Percentiles rank a stretch among this genome's conserved stretches.
phyloP scores from a whole-genome alignment of 495 filamentous ascomycete species.

The Neurospora sp. region DNA sequence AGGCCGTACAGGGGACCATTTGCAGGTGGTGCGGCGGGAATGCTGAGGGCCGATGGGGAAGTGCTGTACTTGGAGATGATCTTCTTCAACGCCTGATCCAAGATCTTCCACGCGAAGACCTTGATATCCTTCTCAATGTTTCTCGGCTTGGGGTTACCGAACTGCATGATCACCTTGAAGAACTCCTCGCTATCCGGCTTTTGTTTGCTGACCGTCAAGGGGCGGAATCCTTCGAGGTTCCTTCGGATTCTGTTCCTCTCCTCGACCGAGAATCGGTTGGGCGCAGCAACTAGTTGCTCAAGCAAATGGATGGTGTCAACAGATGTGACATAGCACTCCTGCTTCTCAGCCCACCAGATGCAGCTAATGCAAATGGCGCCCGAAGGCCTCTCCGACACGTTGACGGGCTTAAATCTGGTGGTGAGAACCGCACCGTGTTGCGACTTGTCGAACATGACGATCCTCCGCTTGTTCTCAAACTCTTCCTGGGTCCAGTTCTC shows the following conservation, averaged over 20 bases:
- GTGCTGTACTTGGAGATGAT: constrained; percentile 89
- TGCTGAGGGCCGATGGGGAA: constrained; percentile 15
- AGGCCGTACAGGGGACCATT: constrained; percentile 6
- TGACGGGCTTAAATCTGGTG: constrained; percentile 60
- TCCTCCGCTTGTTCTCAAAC: constrained; percentile 59
- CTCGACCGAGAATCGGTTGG: constrained; percentile 75
- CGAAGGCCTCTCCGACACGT: constrained; percentile 57
- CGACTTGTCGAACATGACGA: constrained; percentile 75
- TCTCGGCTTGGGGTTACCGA: constrained; percentile 84
- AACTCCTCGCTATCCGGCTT: constrained; percentile 89
- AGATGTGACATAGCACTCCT: constrained; percentile 85
- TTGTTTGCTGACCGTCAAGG: constrained; percentile 82
- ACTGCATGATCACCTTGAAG: constrained; percentile 99
- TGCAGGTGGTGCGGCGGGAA: background rate
- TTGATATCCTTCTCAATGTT: constrained; percentile 99
- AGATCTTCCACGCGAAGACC: constrained; percentile 88
- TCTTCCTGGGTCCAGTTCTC: constrained; percentile 74
- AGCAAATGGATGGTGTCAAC: constrained; percentile 92
- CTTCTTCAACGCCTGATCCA: constrained; percentile 79
- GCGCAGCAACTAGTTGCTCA: constrained; percentile 67
- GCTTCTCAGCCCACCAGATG: constrained; percentile 85
- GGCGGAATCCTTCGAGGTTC: constrained; percentile 86
- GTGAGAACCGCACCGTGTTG: constrained; percentile 69
- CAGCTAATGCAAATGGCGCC: constrained; percentile 82
- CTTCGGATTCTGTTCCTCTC: constrained; percentile 96